Evolutionary conservation across 441 rosid genomes (phyloP), one percentile per base, ranked within the genome.

Genomic region (Adansonia grandidieri): DNA sequence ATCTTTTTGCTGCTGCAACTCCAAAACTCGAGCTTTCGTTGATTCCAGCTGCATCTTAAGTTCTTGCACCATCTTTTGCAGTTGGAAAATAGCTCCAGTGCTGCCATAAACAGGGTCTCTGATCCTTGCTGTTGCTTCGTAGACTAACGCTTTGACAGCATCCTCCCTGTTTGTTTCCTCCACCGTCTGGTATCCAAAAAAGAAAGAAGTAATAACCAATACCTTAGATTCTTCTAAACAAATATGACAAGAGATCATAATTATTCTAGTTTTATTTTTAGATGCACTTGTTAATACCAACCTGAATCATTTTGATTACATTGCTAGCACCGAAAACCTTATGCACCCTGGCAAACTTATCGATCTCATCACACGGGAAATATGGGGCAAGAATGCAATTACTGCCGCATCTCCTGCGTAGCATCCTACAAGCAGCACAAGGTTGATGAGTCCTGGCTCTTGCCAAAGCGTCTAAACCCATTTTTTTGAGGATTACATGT

Each of bases 101-200:
- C 84, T 79, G 42, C 90, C 90, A 74, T 85, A 84, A 19, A 87
- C 87, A 6, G 87, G 87, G 66, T 85, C 90, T 65, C 86, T 81
- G 13, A 85, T 73, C 86, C 90, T 85, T 11, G 85, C 82, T n/a
- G 75, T 82, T 65, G 87, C 90, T 81, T 87, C 90, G 5, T 84
- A 84, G 48, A 82, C 82, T 19, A 87, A 73, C 22, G 86, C 85
- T 75, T 81, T 84, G 56, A 81, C 90, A 0, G 87, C 82, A 66
- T 87, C 90, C 19, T 84, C 90, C 71, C 87, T 80, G 61, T 81
- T 76, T 9, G 82, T 60, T 66, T 84, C 80, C 74, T 84, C 86
- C 44, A 82, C 86, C 83, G 71, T 79, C 89, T 86, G 84, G 24
- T 10, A 61, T 17, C 58, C 40, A 37, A 37, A 37, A 37, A 37